Percentiles rank a stretch among this genome's conserved stretches.
Conservation (phyloP, 345 rosid genomes). For the Linum trigynum region DNA sequence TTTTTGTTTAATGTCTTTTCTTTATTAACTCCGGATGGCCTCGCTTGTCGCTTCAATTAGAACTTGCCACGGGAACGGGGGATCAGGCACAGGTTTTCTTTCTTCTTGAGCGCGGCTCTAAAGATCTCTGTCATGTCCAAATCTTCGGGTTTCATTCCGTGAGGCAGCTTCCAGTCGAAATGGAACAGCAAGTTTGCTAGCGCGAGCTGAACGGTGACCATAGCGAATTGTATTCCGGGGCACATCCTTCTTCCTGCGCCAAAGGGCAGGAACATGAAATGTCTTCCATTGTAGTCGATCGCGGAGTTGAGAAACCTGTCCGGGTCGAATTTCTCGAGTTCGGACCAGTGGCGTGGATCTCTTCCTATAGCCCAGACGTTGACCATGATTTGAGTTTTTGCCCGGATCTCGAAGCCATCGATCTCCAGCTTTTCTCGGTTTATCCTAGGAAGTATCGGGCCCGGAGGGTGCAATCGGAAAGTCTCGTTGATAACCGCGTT, state of each 20-base stretch:
- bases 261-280: background rate
- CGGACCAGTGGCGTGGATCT: background rate
- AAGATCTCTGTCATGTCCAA: background rate
- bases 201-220: background rate
- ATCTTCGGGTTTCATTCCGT: background rate
- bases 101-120: background rate
- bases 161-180: background rate
- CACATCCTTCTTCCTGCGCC: background rate
- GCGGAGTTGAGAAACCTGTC: background rate
- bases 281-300: background rate
- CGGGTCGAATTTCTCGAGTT: background rate
- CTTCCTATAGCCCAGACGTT: background rate
- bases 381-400: slow-evolving; percentile 5
- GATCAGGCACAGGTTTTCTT: background rate
- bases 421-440: background rate
- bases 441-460: slow-evolving; percentile 4
- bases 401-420: background rate
- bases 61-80: too few species aligned
- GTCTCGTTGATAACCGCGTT: slow-evolving; percentile 12
- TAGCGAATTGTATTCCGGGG: background rate
- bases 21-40: too few species aligned
- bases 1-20: too few species aligned
- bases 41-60: too few species aligned
- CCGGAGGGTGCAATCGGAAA: slow-evolving; percentile 11
- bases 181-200: background rate